Base-by-base conservation (phyloP, 495 filamentous ascomycete genomes). In the Niebla homalea region DNA sequence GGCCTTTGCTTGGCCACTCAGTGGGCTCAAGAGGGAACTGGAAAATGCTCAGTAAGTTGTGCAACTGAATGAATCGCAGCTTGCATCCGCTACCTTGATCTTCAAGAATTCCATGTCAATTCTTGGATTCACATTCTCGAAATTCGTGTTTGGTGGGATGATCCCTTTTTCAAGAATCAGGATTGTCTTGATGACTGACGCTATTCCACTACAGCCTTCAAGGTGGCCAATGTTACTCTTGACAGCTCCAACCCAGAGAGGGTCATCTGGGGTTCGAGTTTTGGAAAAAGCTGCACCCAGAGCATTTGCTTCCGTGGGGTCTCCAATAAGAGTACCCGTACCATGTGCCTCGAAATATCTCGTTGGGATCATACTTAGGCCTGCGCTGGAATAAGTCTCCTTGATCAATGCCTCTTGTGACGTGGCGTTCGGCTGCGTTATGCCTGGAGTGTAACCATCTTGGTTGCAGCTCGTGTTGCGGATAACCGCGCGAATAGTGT, bases 141-240 rank as follows among this genome's bases (percentile, higher is more conserved):
- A 63, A 36, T 72, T 67, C 7, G 76, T 46, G 46, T 73, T 78
- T 0, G 75, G 71, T 0, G 74, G 72, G 5, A 79, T 64, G 0
- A 56, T 41, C 7, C 51, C 54, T 71, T 67, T 50, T 75, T 73
- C 46, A 1, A 79, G 56, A 64, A 70, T 70, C 37, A 78, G 47
- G 16, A 67, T 60, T 1, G 67, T 63, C 48, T 79, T 79, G 49
- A 79, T 72, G 8, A 79, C 52, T 6, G 68, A 71, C 2, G 72
- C 67, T 14, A 80, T 64, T 29, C 77, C 76, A 35, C 65, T 67
- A 40, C 65, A 67, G 16, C 65, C 68, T 51, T 80, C 77, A 1
- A 70, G 54, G 54, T 80, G 77, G 15, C 76, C 77, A 20, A 80
- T 69, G 2, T 79, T 60, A 0, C 74, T 78, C 55, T 83, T 81